Evolutionary conservation across 2,329 filamentous ascomycete genomes (phyloP).

Genomic region (Phialophora macrospora): DNA sequence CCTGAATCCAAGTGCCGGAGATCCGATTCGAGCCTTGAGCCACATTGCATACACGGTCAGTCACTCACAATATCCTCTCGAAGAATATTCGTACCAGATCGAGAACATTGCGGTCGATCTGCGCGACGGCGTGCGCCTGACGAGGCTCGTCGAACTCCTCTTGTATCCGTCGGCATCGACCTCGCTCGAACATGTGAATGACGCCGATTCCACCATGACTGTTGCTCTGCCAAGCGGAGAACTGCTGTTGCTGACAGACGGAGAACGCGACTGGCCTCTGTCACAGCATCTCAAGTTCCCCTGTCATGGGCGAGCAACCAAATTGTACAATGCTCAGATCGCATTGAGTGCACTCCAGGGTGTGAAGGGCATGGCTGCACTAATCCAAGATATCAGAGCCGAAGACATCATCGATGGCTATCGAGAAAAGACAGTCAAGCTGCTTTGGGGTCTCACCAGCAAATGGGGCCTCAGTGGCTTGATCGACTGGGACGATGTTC

Average conservation of each 20-base stretch:
- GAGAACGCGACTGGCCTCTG: conserved; percentile 51
- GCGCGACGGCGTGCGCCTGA: conserved; percentile 65
- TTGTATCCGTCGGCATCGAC: conserved; percentile 51
- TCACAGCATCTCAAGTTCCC: conserved; percentile 65
- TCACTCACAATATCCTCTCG: conserved; percentile 61
- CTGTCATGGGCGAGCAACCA: conserved; percentile 59
- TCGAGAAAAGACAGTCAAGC: conserved; percentile 65
- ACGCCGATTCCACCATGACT: conserved; percentile 49
- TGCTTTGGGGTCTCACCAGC: conserved; percentile 65
- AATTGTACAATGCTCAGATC: conserved; percentile 64
- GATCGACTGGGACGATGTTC: conserved; percentile 61
- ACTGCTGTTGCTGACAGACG: conserved; percentile 43
- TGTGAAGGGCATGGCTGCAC: conserved; percentile 48
- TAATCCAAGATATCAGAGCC: conserved; percentile 54
- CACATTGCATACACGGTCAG: conserved; percentile 63
- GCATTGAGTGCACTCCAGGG: conserved; percentile 59
- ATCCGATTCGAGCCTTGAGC: conserved; percentile 59
- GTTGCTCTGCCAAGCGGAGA: conserved; percentile 53
- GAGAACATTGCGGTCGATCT: conserved; percentile 66
- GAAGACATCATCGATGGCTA: conserved; percentile 68
- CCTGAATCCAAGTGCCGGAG: conserved; percentile 63
- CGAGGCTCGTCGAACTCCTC: conserved; percentile 63
- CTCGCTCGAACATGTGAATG: conserved; percentile 31
- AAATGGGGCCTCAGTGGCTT: conserved; percentile 60
- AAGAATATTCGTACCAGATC: conserved; percentile 64